phyloP scores from a whole-genome alignment of 148 eudicot genomes.

The Suaeda aralocaspica region DNA sequence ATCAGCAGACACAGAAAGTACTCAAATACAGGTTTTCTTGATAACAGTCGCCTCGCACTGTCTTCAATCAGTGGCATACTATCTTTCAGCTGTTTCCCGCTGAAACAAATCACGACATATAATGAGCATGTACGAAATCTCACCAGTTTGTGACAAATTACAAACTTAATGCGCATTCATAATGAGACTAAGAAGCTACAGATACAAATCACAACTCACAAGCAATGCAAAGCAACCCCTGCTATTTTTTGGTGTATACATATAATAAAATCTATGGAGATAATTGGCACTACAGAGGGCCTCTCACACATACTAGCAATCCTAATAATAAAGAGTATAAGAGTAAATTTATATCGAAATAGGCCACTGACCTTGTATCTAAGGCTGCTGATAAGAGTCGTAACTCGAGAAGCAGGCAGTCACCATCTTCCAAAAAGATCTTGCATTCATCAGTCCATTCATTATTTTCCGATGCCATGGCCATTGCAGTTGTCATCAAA shows the following conservation, averaged over 20 bases:
- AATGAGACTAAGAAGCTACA: not conserved
- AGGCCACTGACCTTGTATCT: constrained; percentile 27
- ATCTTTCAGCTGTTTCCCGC: constrained; percentile 24
- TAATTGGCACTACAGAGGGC: not conserved
- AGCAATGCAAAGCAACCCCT: not conserved
- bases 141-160: not conserved
- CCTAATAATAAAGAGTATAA: not conserved
- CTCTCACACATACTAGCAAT: not conserved
- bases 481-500: constrained; percentile 8
- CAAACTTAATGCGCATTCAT: not conserved
- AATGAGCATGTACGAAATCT: not conserved
- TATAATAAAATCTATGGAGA: not conserved
- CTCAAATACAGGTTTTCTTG: constrained; percentile 19
- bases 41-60: constrained; percentile 16
- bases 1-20: constrained; percentile 20
- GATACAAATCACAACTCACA: not conserved
- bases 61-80: constrained; percentile 22
- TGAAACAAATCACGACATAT: constrained; percentile 7
- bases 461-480: not conserved
- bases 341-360: not conserved
- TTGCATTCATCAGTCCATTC: constrained; percentile 11
- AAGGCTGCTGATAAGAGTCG: constrained; percentile 25
- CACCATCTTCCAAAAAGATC: constrained; percentile 17
- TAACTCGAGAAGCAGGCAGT: constrained; percentile 29
- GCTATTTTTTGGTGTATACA: too few species aligned